Evolutionary conservation across 176 grass and related monocot species (phyloP), one percentile per base, ranked within the genome.

Genomic region (Carex cristatella): DNA sequence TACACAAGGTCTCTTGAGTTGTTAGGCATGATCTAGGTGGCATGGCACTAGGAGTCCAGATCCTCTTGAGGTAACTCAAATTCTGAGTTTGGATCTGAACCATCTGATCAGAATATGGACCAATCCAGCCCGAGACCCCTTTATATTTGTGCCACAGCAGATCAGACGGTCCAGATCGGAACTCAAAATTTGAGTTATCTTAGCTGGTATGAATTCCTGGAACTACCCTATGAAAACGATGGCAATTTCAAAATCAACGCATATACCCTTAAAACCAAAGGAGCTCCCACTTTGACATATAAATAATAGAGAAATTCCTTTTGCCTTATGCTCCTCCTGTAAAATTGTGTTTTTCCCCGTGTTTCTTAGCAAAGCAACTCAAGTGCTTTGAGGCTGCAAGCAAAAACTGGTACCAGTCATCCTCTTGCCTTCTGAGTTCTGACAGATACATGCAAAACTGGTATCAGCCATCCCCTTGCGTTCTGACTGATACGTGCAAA

Each of bases 1-100:
- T 87, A 54, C 61, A 82, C 0, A 66, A 75, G n/a, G 55, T 57
- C 4, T 85, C 87, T 82, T 82, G 61, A 44, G 2, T 37, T 65
- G 11, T 48, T 46, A 19, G 38, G 18, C 40, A 77, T 49, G 56
- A 62, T 63, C 11, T 13, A 58, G 32, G 40, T 64, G 48, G 79
- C 58, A 19, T 48, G 57, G 23, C 38, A 40, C 38, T 40, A 40
- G 4, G 38, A 40, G 4, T 40, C 38, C 5, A 0, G 38, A 40
- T 38, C 2, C 37, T 40, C 38, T 40, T 40, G 38, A 40, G 38
- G 38, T 40, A 40, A 40, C 38, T 40, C 38, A 40, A 40, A 40
- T 40, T 40, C 5, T 40, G 38, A 6, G 5, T 40, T 40, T 40
- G 38, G 38, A 40, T 40, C 38, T 40, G 38, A 4, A 40, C 38